Conservation (phyloP, 306 rosid species). For the Gillenia trifoliata region DNA sequence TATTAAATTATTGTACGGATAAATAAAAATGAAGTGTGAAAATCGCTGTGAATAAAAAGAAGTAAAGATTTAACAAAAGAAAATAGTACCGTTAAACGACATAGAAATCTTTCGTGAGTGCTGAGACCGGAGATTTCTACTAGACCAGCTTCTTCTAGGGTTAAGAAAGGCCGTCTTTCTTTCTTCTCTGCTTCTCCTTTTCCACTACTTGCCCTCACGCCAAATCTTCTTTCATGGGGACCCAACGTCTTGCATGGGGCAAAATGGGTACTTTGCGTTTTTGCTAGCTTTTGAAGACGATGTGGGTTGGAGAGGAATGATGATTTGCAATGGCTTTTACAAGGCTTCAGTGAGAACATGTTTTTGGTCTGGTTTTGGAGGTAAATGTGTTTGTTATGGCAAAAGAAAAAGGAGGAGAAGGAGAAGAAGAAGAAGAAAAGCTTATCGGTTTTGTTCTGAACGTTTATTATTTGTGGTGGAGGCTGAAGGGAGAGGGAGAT, state of each 20-base stretch:
- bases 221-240: constrained; percentile 9
- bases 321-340: constrained; percentile 27
- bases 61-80: too few species aligned
- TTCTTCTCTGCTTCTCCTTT: constrained; percentile 25
- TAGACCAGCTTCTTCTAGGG: constrained; percentile 83
- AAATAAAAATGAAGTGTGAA: not conserved
- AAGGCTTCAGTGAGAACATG: constrained; percentile 44
- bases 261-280: not conserved
- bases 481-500: not conserved
- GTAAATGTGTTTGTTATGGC: not conserved
- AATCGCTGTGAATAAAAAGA: not conserved
- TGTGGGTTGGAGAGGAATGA: constrained; percentile 19
- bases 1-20: too few species aligned
- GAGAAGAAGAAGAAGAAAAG: not conserved
- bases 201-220: constrained; percentile 31
- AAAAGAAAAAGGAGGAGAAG: not conserved
- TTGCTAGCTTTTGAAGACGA: constrained; percentile 17
- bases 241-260: not conserved
- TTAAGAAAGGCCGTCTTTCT: constrained; percentile 53
- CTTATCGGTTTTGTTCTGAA: constrained; percentile 8
- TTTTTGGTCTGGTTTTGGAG: not conserved
- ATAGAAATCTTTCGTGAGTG: constrained; percentile 79
- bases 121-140: constrained; percentile 79
- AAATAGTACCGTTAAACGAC: constrained; percentile 71
- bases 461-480: constrained; percentile 9